Base-by-base conservation (phyloP, 2,329 filamentous ascomycete genomes). In the Camillea tinctor region DNA sequence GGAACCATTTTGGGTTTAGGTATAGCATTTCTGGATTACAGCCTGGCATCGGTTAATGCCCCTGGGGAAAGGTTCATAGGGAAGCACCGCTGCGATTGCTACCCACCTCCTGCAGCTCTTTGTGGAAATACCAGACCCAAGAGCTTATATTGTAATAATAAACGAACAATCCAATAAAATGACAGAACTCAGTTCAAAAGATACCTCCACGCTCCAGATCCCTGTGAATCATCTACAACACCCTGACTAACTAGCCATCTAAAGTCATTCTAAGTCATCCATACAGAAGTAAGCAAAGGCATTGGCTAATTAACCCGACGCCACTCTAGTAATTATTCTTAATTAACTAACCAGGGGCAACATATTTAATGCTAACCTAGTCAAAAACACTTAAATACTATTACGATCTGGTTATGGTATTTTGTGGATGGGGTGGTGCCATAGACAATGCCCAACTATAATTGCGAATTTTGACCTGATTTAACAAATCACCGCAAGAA, bases 1-100 rank as follows among this genome's bases (percentile, higher is more conserved):
- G 23, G 58, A 56, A 59, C 54, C 57, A 50, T 50, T 58, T 59
- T 58, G 58, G 52, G 57, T 57, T 61, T 54, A 59, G 64, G 60
- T 61, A 62, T 20, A 57, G 60, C 57, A 63, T 64, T 61, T 65
- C 65, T 65, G 65, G 68, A 64, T 4, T 66, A 52, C 64, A 63
- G 63, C 60, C 62, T 65, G 64, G 62, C 64, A 66, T 63, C 26
- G 20, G 3, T 21, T 49, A n/a, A 62, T 60, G 58, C 65, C 59
- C 64, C 56, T 60, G 62, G 26, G 60, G 54, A 58, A 56, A 64
- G 60, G 60, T 66, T 69, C 54, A 22, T 8, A 53, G 61, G 60
- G 52, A 63, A 57, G 63, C 69, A 71, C 68, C 69, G 68, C 57
- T 71, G 59, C 64, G 69, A 71, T 67, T 71, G 69, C 63, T 65